Evolutionary conservation across 1,139 yeast species (phyloP).

Genomic region (Debaryomyces coudertii): DNA sequence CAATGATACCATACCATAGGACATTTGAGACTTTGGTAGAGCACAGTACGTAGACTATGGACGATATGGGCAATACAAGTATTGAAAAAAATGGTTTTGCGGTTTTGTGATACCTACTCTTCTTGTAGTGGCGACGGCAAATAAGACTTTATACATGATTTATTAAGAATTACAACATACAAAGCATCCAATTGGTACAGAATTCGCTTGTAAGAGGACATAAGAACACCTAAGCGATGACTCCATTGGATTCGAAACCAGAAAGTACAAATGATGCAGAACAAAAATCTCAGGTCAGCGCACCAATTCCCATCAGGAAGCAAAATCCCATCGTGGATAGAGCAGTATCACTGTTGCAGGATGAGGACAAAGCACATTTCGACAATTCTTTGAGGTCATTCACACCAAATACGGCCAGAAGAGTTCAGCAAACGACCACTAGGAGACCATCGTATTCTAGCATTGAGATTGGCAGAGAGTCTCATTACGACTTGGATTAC

Average conservation of each 20-base stretch:
- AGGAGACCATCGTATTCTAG: slow-evolving; percentile 43
- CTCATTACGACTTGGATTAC: slow-evolving; percentile 59
- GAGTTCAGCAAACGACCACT: slow-evolving; percentile 18
- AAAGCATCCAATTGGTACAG: neutral
- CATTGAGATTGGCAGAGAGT: slow-evolving; percentile 43
- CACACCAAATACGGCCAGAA: slow-evolving; percentile 30
- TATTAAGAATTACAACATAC: neutral
- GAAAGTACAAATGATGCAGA: slow-evolving; percentile 1
- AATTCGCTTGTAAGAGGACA: slow-evolving; percentile 6
- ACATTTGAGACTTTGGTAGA: too few relatives aligned
- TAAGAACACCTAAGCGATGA: slow-evolving; percentile 10
- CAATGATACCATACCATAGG: too few relatives aligned
- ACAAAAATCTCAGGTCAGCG: slow-evolving; percentile 13
- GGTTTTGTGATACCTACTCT: slow-evolving; percentile 7
- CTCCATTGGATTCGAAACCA: slow-evolving; percentile 1
- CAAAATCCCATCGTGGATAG: slow-evolving; percentile 13
- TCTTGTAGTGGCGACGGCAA: slow-evolving; percentile 6
- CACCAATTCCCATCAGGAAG: slow-evolving; percentile 26
- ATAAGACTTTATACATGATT: neutral
- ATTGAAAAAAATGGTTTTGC: neutral
- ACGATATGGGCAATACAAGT: neutral
- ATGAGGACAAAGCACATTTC: slow-evolving; percentile 7
- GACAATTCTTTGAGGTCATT: slow-evolving; percentile 22
- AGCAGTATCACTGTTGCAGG: slow-evolving; percentile 19
- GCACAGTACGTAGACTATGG: too few relatives aligned